These are phyloP conservation scores for Neurospora sp. DNA, from an alignment of 495 filamentous ascomycete genomes.

Conservation along the genomic window DNA sequence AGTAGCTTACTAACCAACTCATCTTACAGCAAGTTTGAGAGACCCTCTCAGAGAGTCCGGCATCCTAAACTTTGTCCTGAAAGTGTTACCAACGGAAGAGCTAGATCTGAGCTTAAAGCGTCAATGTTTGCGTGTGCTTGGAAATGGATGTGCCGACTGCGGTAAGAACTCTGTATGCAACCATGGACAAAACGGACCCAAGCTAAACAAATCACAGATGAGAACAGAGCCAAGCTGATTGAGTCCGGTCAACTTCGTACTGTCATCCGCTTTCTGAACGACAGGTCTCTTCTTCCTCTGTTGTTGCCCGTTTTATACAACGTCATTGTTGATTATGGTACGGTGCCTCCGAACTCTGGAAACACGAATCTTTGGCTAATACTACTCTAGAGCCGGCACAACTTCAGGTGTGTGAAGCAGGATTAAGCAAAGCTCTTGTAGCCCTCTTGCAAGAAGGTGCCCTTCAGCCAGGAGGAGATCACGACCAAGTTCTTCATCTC, in stretches of 20 bases:
- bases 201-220: conserved; percentile 40
- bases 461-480: conserved; percentile 11
- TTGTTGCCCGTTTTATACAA: conserved; percentile 64
- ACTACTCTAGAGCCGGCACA: conserved; percentile 41
- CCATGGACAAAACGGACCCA: not conserved
- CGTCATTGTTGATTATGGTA: conserved; percentile 66
- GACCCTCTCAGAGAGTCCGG: conserved; percentile 55
- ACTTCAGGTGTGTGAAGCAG: conserved; percentile 34
- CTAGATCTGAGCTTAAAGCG: conserved; percentile 24
- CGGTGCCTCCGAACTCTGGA: conserved; percentile 1
- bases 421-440: conserved; percentile 30
- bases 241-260: conserved; percentile 48
- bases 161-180: conserved; percentile 33
- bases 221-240: conserved; percentile 59
- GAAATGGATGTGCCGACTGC: conserved; percentile 75
- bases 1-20: not conserved
- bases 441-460: conserved; percentile 26
- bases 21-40: not conserved
- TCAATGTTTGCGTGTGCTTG: conserved; percentile 59
- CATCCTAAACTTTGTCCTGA: conserved; percentile 56
- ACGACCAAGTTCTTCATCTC: conserved; percentile 23
- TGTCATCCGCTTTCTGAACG: conserved; percentile 40
- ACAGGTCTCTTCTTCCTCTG: conserved; percentile 42
- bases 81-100: conserved; percentile 35
- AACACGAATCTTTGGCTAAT: not conserved